These are phyloP conservation scores for Triglochin maritima DNA, from an alignment of 106 monocot species.

Conservation along the genomic window DNA sequence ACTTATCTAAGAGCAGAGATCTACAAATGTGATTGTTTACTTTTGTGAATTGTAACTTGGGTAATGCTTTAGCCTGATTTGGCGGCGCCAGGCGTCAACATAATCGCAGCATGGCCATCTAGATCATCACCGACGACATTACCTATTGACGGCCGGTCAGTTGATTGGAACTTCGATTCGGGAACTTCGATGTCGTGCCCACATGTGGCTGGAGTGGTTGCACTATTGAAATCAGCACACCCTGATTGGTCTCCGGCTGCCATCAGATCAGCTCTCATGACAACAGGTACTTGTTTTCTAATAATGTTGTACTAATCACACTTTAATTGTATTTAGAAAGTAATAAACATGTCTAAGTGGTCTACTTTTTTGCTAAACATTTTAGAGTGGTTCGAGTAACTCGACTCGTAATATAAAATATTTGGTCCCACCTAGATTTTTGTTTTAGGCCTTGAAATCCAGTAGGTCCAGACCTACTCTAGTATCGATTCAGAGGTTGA, in stretches of 20 bases:
- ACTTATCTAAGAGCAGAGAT: no score
- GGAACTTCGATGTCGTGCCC: constrained; percentile 79
- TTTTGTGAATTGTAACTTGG: not conserved
- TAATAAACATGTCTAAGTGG: no score
- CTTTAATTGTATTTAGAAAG: no score
- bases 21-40: no score
- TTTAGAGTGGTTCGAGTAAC: no score
- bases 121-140: constrained; percentile 39
- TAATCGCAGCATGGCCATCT: constrained; percentile 73
- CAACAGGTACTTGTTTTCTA: constrained; percentile 56
- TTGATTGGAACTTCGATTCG: constrained; percentile 53
- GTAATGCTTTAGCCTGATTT: constrained; percentile 43
- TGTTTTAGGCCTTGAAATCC: no score
- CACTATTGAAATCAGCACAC: constrained; percentile 47
- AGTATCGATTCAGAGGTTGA: no score
- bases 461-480: no score
- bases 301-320: no score
- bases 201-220: constrained; percentile 53
- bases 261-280: constrained; percentile 75
- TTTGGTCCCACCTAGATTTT: no score
- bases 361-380: no score
- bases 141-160: constrained; percentile 23
- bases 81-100: constrained; percentile 53
- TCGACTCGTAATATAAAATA: no score
- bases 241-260: constrained; percentile 63